A percentile compares a stretch with the other conserved stretches of the same genome.
Evolutionary conservation across 2,329 filamentous ascomycete genomes (phyloP).

Genomic region (Penicillium sumatraense): DNA sequence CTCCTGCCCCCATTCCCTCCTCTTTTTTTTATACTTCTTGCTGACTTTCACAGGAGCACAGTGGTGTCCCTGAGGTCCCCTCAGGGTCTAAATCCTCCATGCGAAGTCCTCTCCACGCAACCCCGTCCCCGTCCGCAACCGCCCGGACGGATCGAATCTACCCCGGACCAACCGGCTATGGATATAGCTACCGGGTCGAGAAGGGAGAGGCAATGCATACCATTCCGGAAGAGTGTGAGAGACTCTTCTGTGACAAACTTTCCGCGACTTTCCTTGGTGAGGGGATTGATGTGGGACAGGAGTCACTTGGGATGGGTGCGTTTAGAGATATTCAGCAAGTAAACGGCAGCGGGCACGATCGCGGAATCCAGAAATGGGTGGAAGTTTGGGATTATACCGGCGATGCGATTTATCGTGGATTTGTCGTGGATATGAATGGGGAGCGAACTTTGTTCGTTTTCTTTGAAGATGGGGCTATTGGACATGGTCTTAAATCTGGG

Average conservation of each 20-base stretch:
- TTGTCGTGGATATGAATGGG: conserved; percentile 71
- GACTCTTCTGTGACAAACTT: conserved; percentile 98
- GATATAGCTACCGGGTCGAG: conserved; percentile 43
- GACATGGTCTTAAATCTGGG: conserved; percentile 84
- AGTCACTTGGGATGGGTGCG: conserved; percentile 87
- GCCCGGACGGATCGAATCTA: conserved; percentile 63
- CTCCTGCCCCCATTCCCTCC: neutral
- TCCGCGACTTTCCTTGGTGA: conserved; percentile 94
- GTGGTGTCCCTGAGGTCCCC: conserved; percentile 95
- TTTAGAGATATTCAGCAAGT: conserved; percentile 40
- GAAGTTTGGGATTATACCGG: conserved; percentile 73
- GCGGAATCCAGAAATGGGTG: conserved; percentile 41
- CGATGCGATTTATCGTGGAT: conserved; percentile 83
- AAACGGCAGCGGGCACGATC: conserved; percentile 26
- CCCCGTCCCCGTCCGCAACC: too few relatives aligned
- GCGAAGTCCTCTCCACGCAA: conserved; percentile 87
- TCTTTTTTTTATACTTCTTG: neutral
- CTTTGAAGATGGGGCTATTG: conserved; percentile 75
- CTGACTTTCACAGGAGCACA: conserved; percentile 73
- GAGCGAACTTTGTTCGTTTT: conserved; percentile 84
- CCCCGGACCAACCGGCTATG: too few relatives aligned
- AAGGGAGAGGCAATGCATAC: conserved; percentile 91
- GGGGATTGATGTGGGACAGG: conserved; percentile 75
- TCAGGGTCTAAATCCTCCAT: conserved; percentile 83
- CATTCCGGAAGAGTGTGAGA: conserved; percentile 99